phyloP scores from a whole-genome alignment of 495 filamentous ascomycete genomes.

The Pseudotulostoma volvatum region DNA sequence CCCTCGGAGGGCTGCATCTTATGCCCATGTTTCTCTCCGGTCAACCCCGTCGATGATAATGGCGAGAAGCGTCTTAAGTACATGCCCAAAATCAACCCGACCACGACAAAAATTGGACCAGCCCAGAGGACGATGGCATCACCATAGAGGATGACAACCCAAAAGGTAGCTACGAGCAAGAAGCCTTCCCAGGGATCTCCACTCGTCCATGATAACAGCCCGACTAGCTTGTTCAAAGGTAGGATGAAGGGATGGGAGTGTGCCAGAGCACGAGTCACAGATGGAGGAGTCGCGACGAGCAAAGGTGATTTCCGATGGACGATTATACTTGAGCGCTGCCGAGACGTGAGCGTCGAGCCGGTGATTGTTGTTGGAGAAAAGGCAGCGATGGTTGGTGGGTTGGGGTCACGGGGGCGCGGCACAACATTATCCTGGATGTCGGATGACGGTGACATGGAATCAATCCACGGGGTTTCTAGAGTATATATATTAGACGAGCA shows the following conservation, averaged over 20 bases:
- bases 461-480: slow-evolving; percentile 47
- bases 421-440: slow-evolving; percentile 22
- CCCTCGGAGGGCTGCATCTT: slow-evolving; percentile 38
- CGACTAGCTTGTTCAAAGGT: slow-evolving; percentile 65
- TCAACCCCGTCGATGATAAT: slow-evolving; percentile 68
- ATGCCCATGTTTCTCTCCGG: slow-evolving; percentile 39
- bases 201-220: slow-evolving; percentile 82
- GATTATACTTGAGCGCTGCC: slow-evolving; percentile 73
- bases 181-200: slow-evolving; percentile 95
- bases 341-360: slow-evolving; percentile 48
- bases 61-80: slow-evolving; percentile 81
- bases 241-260: slow-evolving; percentile 89
- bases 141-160: slow-evolving; percentile 72
- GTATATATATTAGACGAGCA: not conserved
- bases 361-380: slow-evolving; percentile 75
- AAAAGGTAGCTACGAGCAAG: slow-evolving; percentile 67
- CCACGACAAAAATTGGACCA: slow-evolving; percentile 69
- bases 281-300: slow-evolving; percentile 80
- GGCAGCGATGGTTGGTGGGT: slow-evolving; percentile 59
- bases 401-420: slow-evolving; percentile 30
- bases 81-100: slow-evolving; percentile 75
- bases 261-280: slow-evolving; percentile 78
- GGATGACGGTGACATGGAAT: slow-evolving; percentile 37
- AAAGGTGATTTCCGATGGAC: slow-evolving; percentile 94
- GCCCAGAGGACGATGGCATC: slow-evolving; percentile 61